phyloP scores from a whole-genome alignment of 257 asterid genomes.

The Plectranthus barbatus region DNA sequence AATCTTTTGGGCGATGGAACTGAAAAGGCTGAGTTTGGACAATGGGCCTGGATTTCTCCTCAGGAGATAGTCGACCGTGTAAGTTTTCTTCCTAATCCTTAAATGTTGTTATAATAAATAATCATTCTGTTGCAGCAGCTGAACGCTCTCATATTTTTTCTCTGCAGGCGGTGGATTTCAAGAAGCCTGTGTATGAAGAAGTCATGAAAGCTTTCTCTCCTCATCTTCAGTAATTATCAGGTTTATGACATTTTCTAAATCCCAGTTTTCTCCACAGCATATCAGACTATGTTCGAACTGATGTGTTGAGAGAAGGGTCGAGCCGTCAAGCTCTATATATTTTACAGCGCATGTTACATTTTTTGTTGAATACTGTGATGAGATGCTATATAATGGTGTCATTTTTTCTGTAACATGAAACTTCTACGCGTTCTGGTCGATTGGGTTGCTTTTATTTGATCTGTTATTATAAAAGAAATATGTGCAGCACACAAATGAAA shows the following conservation, averaged over 20 bases:
- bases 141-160: background rate
- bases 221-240: slow-evolving; percentile 34
- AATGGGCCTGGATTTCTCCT: slow-evolving; percentile 88
- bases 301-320: too few relatives aligned
- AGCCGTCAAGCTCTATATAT: background rate
- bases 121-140: background rate
- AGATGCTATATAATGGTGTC: background rate
- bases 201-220: slow-evolving; percentile 62
- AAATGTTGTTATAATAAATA: background rate
- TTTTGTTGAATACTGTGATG: background rate
- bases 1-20: slow-evolving; percentile 93
- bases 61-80: slow-evolving; percentile 65
- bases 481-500: background rate
- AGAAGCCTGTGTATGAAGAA: slow-evolving; percentile 83
- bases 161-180: slow-evolving; percentile 88
- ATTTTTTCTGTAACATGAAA: background rate
- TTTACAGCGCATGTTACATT: background rate
- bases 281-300: background rate
- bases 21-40: slow-evolving; percentile 91
- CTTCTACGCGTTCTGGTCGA: background rate
- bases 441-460: background rate
- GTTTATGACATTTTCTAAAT: background rate
- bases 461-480: background rate
- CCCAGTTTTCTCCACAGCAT: background rate
- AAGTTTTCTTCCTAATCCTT: slow-evolving; percentile 16